Evolutionary conservation across 108 stramenopile species (phyloP).

Genomic region (Conticribra weissflogii): DNA sequence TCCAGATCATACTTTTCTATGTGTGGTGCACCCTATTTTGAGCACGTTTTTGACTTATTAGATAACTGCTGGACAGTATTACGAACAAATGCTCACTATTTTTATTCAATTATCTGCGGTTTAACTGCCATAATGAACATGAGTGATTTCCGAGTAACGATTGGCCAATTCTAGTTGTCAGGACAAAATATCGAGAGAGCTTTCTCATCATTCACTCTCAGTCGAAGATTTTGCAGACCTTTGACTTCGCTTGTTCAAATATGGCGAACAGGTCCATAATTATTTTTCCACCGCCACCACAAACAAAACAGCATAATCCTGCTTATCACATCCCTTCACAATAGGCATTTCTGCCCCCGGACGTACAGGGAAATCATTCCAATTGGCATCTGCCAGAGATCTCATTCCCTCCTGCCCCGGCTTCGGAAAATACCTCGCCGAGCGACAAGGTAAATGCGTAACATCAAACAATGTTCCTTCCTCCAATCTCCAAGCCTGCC

Average conservation of each 20-base stretch:
- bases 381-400: constrained; percentile 46
- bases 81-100: too few species aligned
- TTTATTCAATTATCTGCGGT: too few species aligned
- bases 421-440: constrained; percentile 51
- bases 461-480: constrained; percentile 66
- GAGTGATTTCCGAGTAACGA: too few species aligned
- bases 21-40: too few species aligned
- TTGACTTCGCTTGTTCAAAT: background rate
- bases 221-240: too few species aligned
- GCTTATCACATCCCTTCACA: constrained; percentile 55
- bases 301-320: constrained; percentile 76
- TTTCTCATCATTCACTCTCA: too few species aligned
- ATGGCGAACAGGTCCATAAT: background rate
- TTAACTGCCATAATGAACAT: too few species aligned
- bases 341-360: constrained; percentile 72
- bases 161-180: too few species aligned
- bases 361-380: constrained; percentile 60
- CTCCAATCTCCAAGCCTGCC: constrained; percentile 51
- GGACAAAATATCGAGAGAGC: too few species aligned
- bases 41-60: too few species aligned
- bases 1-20: too few species aligned
- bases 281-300: constrained; percentile 41
- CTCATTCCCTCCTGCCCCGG: constrained; percentile 13
- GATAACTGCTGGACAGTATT: too few species aligned
- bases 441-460: constrained; percentile 75